phyloP scores from a whole-genome alignment of 2,329 filamentous ascomycete genomes.

The Raffaelea deltoideospora region DNA sequence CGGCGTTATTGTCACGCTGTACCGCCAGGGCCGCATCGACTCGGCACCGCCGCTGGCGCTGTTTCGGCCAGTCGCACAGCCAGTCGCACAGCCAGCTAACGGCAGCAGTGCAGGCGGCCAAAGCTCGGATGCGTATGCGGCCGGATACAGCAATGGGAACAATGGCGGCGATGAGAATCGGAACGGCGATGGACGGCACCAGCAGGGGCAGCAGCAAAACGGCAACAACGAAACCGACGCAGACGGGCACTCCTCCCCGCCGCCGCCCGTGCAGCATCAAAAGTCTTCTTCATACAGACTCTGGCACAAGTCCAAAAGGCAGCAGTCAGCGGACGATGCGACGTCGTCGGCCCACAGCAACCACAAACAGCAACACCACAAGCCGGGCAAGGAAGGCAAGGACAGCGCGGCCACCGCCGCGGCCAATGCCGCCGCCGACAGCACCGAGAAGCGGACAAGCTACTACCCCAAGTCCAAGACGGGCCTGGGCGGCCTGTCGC shows the following conservation, averaged over 20 bases:
- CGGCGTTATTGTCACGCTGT: slow-evolving; percentile 84
- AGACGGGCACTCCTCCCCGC: too few species aligned
- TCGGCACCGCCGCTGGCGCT: slow-evolving; percentile 42
- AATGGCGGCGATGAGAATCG: neutral
- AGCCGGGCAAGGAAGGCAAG: neutral
- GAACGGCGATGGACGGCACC: neutral
- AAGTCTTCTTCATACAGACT: too few species aligned
- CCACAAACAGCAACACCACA: neutral
- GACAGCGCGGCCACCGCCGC: neutral
- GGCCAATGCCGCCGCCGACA: neutral
- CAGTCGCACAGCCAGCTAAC: too few species aligned
- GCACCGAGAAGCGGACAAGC: slow-evolving; percentile 19
- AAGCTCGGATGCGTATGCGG: neutral
- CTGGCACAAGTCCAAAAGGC: too few species aligned
- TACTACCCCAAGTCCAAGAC: slow-evolving; percentile 79
- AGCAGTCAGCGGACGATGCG: too few species aligned
- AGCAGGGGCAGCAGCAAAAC: too few species aligned
- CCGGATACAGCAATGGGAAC: neutral
- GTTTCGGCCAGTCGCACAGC: slow-evolving; percentile 18
- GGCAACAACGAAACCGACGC: too few species aligned
- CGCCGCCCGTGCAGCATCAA: too few species aligned
- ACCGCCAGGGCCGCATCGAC: slow-evolving; percentile 81
- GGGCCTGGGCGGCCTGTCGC: slow-evolving; percentile 69
- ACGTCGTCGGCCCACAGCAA: neutral
- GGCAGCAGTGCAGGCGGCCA: too few species aligned